phyloP scores from a whole-genome alignment of 305 asterid species.

The Coffea humblotiana region DNA sequence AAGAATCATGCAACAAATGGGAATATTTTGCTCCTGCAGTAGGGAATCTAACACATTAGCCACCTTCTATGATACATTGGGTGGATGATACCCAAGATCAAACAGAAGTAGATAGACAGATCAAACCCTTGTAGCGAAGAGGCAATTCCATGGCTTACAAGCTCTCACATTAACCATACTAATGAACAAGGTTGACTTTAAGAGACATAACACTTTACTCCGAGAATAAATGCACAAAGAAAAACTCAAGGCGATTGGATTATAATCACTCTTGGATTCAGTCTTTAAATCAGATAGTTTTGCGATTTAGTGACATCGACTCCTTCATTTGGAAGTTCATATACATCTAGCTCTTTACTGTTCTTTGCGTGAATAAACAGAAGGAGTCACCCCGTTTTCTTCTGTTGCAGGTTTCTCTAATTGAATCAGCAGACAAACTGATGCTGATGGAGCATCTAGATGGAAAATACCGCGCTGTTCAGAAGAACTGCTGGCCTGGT shows the following conservation, averaged over 20 bases:
- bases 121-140: neutral
- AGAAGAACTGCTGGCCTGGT: slow-evolving; percentile 62
- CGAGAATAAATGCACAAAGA: neutral
- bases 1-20: neutral
- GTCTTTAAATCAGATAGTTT: neutral
- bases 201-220: neutral
- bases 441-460: slow-evolving; percentile 96
- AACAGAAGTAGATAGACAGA: neutral
- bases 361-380: slow-evolving; percentile 98
- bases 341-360: slow-evolving; percentile 58
- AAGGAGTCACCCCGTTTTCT: slow-evolving; percentile 98
- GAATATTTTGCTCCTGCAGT: neutral
- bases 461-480: slow-evolving; percentile 81
- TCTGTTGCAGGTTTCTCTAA: slow-evolving; percentile 98
- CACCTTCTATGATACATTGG: neutral
- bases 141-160: neutral
- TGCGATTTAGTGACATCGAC: neutral
- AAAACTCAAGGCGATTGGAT: neutral
- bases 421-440: slow-evolving; percentile 94
- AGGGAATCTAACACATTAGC: neutral
- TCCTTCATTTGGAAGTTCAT: slow-evolving; percentile 13
- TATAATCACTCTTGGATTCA: neutral
- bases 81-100: neutral
- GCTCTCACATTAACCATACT: neutral
- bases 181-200: neutral